phyloP scores from a whole-genome alignment of 345 rosid species.

The Hibiscus syriacus region DNA sequence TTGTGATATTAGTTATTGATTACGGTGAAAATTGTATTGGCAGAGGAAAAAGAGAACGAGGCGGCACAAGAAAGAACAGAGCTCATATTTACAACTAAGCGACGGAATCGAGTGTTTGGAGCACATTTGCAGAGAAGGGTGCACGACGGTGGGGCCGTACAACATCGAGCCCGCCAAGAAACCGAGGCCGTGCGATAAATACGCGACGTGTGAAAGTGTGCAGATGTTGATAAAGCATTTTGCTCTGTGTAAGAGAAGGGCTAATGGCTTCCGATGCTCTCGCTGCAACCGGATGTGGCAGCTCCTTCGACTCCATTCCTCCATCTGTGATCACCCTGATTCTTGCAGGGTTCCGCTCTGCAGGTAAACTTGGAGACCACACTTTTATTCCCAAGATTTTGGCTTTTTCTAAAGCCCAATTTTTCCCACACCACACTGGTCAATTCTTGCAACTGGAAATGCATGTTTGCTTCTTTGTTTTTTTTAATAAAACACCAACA shows the following conservation, averaged over 20 bases:
- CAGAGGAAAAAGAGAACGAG: constrained; percentile 70
- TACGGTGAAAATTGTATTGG: background rate
- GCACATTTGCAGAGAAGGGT: constrained; percentile 85
- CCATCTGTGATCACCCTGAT: constrained; percentile 46
- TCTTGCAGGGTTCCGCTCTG: constrained; percentile 81
- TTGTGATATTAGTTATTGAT: background rate
- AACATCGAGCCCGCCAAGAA: constrained; percentile 22
- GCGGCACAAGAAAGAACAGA: constrained; percentile 41
- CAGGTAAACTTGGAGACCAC: no score
- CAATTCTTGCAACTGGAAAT: background rate
- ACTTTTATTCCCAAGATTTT: background rate
- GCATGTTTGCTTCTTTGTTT: background rate
- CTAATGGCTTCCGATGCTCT: constrained; percentile 44
- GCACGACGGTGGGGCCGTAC: constrained; percentile 64
- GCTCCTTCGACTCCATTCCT: constrained; percentile 78
- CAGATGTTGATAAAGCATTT: constrained; percentile 62
- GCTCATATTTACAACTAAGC: constrained; percentile 50
- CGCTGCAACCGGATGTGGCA: constrained; percentile 83
- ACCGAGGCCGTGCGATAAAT: constrained; percentile 42
- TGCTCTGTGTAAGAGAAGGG: constrained; percentile 50
- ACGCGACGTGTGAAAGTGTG: constrained; percentile 61
- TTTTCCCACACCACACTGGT: background rate
- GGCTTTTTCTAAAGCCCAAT: background rate
- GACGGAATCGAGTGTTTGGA: constrained; percentile 89
- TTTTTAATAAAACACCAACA: background rate